Evolutionary conservation across 2,329 filamentous ascomycete species (phyloP).

Genomic region (Colletotrichum echinochloae): DNA sequence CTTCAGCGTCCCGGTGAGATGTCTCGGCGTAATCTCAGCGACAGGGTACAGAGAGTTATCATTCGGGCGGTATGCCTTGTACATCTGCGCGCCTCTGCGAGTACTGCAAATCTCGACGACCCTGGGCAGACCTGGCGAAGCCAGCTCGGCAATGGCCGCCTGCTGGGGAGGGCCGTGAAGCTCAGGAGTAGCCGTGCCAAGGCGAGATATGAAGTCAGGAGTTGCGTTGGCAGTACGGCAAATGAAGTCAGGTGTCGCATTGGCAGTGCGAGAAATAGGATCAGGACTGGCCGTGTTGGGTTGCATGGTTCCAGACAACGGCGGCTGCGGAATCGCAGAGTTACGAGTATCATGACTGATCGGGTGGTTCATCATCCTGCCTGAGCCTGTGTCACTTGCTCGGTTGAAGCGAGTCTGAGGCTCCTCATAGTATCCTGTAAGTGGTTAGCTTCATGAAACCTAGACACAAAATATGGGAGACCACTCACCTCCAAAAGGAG

Average conservation of each 20-base stretch:
- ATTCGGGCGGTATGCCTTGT: conserved; percentile 35
- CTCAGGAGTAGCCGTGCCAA: conserved; percentile 39
- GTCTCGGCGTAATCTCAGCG: conserved; percentile 22
- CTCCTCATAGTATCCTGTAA: conserved; percentile 38
- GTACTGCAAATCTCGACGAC: conserved; percentile 39
- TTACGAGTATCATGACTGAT: conserved; percentile 24
- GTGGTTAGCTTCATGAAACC: conserved; percentile 11
- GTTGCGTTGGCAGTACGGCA: background rate
- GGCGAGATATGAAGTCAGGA: conserved; percentile 21
- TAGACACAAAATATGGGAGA: background rate
- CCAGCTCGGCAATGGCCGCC: conserved; percentile 38
- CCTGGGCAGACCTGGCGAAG: conserved; percentile 38
- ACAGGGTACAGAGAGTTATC: conserved; percentile 20
- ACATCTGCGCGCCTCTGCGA: conserved; percentile 33
- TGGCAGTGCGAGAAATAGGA: conserved; percentile 9
- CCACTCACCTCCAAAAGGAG: conserved; percentile 58
- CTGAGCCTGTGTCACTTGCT: conserved; percentile 17
- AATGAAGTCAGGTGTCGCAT: conserved; percentile 7
- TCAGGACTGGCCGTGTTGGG: conserved; percentile 20
- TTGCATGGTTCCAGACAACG: background rate
- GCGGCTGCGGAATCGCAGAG: background rate
- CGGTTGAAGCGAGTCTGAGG: conserved; percentile 39
- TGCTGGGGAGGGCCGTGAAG: conserved; percentile 38
- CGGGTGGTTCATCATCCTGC: conserved; percentile 39
- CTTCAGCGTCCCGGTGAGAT: conserved; percentile 33